Evolutionary conservation across 129 eudicot species (phyloP).

Genomic region (Pseudognaphalium luteoalbum): DNA sequence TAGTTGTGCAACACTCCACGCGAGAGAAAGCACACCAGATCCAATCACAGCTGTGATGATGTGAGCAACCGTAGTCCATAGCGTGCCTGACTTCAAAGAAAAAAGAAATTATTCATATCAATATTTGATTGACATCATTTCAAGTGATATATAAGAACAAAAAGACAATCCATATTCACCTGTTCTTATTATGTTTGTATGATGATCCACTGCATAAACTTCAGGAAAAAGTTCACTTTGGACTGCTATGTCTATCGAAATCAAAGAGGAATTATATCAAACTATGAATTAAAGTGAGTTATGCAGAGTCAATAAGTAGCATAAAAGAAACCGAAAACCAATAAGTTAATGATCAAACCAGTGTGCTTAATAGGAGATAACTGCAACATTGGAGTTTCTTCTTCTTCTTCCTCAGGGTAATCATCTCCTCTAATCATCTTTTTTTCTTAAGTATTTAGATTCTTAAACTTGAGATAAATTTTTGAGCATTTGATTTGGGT

Average conservation of each 20-base stretch:
- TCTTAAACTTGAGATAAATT: slow-evolving; percentile 6
- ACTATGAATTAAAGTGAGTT: neutral
- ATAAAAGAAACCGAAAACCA: neutral
- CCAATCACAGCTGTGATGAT: slow-evolving; percentile 80
- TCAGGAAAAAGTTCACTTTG: slow-evolving; percentile 24
- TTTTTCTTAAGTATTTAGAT: neutral
- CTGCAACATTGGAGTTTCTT: slow-evolving; percentile 37
- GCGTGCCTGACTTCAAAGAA: slow-evolving; percentile 43
- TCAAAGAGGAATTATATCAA: slow-evolving; percentile 1
- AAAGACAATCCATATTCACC: slow-evolving; percentile 29
- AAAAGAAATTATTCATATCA: neutral
- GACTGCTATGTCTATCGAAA: slow-evolving; percentile 27
- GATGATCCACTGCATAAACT: slow-evolving; percentile 34
- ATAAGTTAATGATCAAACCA: slow-evolving; percentile 17
- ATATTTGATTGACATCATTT: neutral
- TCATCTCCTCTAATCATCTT: slow-evolving; percentile 26
- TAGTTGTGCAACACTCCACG: slow-evolving; percentile 72
- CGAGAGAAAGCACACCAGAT: slow-evolving; percentile 76
- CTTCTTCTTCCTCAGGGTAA: slow-evolving; percentile 20
- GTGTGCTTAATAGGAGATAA: slow-evolving; percentile 11
- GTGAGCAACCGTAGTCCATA: slow-evolving; percentile 71
- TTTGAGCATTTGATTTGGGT: slow-evolving; percentile 6
- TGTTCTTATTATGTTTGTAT: slow-evolving; percentile 43
- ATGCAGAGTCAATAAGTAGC: neutral
- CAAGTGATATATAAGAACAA: neutral